Conservation (phyloP, 1,284 basidiomycete genomes). For the Ganoderma sinense region DNA sequence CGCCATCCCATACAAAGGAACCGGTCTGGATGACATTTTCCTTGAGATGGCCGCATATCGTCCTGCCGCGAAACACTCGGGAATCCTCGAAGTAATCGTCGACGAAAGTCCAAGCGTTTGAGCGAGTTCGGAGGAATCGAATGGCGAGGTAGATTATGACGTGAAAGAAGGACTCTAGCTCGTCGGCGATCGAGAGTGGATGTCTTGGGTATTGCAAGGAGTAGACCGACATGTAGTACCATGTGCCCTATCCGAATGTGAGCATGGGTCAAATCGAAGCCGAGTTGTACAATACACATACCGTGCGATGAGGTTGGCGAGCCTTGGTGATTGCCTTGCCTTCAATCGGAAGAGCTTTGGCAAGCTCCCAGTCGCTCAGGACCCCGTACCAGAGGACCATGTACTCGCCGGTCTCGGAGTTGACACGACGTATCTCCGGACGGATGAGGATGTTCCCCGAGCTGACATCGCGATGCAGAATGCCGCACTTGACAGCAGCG, state of each 20-base stretch:
- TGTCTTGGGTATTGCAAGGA: not conserved
- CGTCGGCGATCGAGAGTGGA: slow-evolving; percentile 12
- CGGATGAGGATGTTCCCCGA: slow-evolving; percentile 14
- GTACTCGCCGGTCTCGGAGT: not conserved
- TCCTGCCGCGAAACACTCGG: not conserved
- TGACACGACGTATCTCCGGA: slow-evolving; percentile 3
- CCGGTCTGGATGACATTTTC: not conserved
- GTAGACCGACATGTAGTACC: slow-evolving; percentile 20
- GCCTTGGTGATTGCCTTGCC: not conserved
- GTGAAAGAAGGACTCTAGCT: slow-evolving; percentile 23
- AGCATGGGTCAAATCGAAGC: no score
- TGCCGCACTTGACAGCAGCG: slow-evolving; percentile 1
- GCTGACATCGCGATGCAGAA: not conserved
- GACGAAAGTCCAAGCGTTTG: not conserved
- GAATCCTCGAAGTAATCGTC: slow-evolving; percentile 8
- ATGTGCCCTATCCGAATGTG: slow-evolving; percentile 17
- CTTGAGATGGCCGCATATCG: not conserved
- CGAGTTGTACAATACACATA: not conserved
- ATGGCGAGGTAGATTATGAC: slow-evolving; percentile 19
- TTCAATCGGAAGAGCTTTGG: slow-evolving; percentile 3
- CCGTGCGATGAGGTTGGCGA: slow-evolving; percentile 11
- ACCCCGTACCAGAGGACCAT: slow-evolving; percentile 7
- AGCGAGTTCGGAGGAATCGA: slow-evolving; percentile 6
- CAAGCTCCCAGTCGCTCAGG: slow-evolving; percentile 23
- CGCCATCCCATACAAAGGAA: not conserved